These are phyloP conservation scores for Trichocomaceae sp. DNA, from an alignment of 2,329 filamentous ascomycete species.

Conservation along the genomic window DNA sequence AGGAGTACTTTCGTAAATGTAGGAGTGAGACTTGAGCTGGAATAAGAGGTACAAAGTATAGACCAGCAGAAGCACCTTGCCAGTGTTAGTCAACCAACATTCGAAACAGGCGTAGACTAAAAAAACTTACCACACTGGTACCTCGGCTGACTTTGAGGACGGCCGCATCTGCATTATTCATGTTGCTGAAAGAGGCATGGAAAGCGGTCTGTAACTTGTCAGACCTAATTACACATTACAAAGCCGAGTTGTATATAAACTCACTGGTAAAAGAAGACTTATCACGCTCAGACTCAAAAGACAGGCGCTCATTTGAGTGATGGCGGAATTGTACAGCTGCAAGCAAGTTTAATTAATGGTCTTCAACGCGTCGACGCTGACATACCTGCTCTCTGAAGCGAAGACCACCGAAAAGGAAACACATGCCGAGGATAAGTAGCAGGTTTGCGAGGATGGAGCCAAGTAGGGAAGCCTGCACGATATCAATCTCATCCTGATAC, in stretches of 20 bases:
- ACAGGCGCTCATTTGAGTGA: slow-evolving; percentile 89
- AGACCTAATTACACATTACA: neutral
- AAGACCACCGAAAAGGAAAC: slow-evolving; percentile 73
- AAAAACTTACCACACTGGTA: slow-evolving; percentile 64
- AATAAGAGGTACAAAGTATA: slow-evolving; percentile 82
- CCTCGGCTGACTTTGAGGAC: slow-evolving; percentile 77
- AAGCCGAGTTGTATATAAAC: slow-evolving; percentile 20
- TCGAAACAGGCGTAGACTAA: neutral
- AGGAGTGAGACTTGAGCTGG: slow-evolving; percentile 80
- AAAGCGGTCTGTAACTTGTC: slow-evolving; percentile 64
- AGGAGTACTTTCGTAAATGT: slow-evolving; percentile 82
- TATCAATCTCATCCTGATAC: slow-evolving; percentile 64
- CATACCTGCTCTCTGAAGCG: slow-evolving; percentile 72
- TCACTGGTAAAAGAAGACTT: slow-evolving; percentile 70
- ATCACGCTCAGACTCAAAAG: slow-evolving; percentile 79
- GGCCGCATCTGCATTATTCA: slow-evolving; percentile 54
- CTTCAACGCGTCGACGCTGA: neutral
- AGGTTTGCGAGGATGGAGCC: slow-evolving; percentile 82
- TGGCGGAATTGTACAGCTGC: slow-evolving; percentile 80
- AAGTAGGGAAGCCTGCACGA: slow-evolving; percentile 78
- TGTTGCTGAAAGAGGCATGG: slow-evolving; percentile 68
- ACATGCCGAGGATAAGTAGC: slow-evolving; percentile 80
- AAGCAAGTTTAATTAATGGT: neutral
- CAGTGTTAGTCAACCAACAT: neutral
- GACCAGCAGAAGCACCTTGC: slow-evolving; percentile 59